Evolutionary conservation across 106 monocot species (phyloP).

Genomic region (Hemerocallis citrina): DNA sequence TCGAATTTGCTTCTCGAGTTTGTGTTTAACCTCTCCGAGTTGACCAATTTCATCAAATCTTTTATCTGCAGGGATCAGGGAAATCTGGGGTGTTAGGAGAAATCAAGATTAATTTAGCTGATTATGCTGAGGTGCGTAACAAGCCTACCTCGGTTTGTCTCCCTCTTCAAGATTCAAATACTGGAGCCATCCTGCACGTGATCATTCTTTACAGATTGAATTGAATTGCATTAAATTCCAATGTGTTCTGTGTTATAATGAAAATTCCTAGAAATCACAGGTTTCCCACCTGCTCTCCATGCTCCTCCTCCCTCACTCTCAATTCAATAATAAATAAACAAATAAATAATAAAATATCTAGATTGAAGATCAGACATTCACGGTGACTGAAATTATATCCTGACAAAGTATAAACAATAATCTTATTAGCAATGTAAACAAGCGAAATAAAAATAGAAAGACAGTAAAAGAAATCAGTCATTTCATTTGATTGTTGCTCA

Average conservation of each 20-base stretch:
- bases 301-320: too few species aligned
- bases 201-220: constrained; percentile 6
- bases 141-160: constrained; percentile 56
- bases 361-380: too few species aligned
- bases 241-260: too few species aligned
- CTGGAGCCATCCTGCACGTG: constrained; percentile 62
- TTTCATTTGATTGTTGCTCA: not conserved
- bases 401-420: not conserved
- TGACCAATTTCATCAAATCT: not conserved
- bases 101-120: constrained; percentile 46
- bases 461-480: not conserved
- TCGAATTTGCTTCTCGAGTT: not conserved
- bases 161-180: constrained; percentile 46
- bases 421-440: too few species aligned
- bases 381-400: too few species aligned
- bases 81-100: constrained; percentile 61
- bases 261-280: too few species aligned
- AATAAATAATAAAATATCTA: too few species aligned
- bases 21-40: not conserved
- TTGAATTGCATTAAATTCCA: too few species aligned
- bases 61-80: constrained; percentile 40
- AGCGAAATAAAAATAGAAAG: too few species aligned
- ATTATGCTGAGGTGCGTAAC: constrained; percentile 44
- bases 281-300: too few species aligned
- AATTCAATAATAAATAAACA: too few species aligned